A percentile compares a stretch with the other conserved stretches of the same genome.
Evolutionary conservation across 257 asterid species (phyloP).

Genomic region (Cynanchum wilfordii): DNA sequence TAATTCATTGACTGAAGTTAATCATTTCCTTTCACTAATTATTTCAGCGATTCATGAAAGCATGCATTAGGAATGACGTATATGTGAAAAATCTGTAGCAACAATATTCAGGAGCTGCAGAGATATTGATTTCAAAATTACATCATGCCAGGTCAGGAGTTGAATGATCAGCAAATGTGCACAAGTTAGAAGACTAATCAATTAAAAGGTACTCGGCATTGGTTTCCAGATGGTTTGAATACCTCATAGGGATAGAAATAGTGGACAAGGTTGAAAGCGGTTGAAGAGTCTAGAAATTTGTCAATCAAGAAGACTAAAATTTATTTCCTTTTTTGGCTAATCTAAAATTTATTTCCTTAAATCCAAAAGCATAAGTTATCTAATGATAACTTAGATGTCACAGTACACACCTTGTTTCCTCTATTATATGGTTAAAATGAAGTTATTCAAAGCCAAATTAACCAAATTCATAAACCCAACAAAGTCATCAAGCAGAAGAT

Average conservation of each 20-base stretch:
- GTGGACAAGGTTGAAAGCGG: not conserved
- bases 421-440: not conserved
- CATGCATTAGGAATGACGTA: not conserved
- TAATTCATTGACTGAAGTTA: not conserved
- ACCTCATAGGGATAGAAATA: not conserved
- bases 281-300: not conserved
- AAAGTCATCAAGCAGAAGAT: not conserved
- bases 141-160: not conserved
- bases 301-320: not conserved
- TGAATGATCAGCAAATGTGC: not conserved
- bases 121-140: not conserved
- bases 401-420: not conserved
- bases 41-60: not conserved
- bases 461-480: not conserved
- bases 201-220: not conserved
- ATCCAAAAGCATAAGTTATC: not conserved
- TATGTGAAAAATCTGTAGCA: not conserved
- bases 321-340: too few species aligned
- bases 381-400: not conserved
- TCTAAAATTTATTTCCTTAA: not conserved
- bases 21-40: not conserved
- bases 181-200: not conserved
- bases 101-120: not conserved
- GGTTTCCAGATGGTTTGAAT: not conserved
- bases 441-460: not conserved